A percentile compares a stretch with the other conserved stretches of the same genome.
Conservation (phyloP, 2,329 filamentous ascomycete species). For the Ceratocystiopsis minuta region DNA sequence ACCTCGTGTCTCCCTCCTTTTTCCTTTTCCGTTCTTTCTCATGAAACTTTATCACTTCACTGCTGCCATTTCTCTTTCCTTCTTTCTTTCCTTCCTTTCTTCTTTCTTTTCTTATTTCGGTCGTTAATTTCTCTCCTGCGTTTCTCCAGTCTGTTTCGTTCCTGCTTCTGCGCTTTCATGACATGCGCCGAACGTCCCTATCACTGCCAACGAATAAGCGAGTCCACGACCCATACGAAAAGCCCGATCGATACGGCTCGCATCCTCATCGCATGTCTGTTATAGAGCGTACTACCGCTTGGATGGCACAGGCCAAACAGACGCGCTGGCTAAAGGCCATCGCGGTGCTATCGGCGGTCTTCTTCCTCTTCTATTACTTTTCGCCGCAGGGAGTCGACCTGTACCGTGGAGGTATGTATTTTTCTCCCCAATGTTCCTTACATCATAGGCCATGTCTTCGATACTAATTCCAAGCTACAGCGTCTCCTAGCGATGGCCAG, state of each 20-base stretch:
- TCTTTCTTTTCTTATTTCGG: neutral
- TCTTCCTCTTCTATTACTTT: slow-evolving; percentile 46
- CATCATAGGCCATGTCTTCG: neutral
- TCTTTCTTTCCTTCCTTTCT: neutral
- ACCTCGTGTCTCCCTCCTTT: neutral
- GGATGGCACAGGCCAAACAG: slow-evolving; percentile 46
- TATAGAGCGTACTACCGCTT: slow-evolving; percentile 35
- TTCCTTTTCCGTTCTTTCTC: neutral
- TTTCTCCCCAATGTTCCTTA: neutral
- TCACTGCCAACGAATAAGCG: slow-evolving; percentile 44
- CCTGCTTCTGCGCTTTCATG: neutral
- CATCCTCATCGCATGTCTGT: slow-evolving; percentile 27
- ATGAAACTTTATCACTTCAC: too few relatives aligned
- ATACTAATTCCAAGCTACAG: neutral
- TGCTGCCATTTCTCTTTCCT: neutral
- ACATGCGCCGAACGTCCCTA: slow-evolving; percentile 48
- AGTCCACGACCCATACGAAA: slow-evolving; percentile 45
- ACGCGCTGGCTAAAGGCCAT: slow-evolving; percentile 48
- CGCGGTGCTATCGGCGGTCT: slow-evolving; percentile 39
- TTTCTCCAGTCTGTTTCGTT: neutral
- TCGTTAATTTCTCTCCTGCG: neutral
- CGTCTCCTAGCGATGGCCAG: slow-evolving; percentile 26
- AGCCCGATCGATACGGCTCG: slow-evolving; percentile 39
- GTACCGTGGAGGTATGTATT: slow-evolving; percentile 25
- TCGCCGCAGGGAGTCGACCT: slow-evolving; percentile 40